These are phyloP conservation scores for Aspergillus mulundensis DNA, from an alignment of 495 filamentous ascomycete species.

Conservation along the genomic window DNA sequence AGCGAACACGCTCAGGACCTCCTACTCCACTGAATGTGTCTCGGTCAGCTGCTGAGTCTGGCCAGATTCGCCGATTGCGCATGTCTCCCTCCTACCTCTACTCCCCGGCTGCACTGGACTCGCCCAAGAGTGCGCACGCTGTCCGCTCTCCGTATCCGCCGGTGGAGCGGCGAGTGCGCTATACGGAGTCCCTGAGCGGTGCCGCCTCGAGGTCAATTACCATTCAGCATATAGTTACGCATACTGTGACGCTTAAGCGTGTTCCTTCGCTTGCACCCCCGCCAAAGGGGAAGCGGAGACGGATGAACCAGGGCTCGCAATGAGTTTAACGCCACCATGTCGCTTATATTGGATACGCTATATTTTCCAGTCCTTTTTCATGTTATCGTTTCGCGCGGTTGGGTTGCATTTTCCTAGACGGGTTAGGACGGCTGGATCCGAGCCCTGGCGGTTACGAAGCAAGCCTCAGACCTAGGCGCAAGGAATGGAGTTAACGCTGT, in stretches of 20 bases:
- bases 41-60: background rate
- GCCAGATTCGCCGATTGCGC: conserved; percentile 9
- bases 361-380: background rate
- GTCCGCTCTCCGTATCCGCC: conserved; percentile 12
- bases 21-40: background rate
- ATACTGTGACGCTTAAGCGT: conserved; percentile 16
- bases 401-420: background rate
- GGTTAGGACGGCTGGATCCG: background rate
- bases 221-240: conserved; percentile 17
- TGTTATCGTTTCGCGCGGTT: background rate
- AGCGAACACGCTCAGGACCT: background rate
- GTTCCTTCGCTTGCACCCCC: conserved; percentile 14
- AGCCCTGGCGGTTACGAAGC: background rate
- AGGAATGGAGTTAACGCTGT: background rate
- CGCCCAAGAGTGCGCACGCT: conserved; percentile 14
- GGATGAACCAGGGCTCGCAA: background rate
- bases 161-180: background rate
- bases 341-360: background rate
- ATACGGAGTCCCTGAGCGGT: conserved; percentile 6
- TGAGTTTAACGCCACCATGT: background rate
- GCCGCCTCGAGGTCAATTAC: conserved; percentile 2
- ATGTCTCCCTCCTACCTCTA: conserved; percentile 12
- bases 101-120: conserved; percentile 1
- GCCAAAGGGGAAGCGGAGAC: conserved; percentile 8
- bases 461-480: background rate